Evolutionary conservation across 768 basidiomycete genomes (phyloP).

Genomic region (Termitomyces sp.): DNA sequence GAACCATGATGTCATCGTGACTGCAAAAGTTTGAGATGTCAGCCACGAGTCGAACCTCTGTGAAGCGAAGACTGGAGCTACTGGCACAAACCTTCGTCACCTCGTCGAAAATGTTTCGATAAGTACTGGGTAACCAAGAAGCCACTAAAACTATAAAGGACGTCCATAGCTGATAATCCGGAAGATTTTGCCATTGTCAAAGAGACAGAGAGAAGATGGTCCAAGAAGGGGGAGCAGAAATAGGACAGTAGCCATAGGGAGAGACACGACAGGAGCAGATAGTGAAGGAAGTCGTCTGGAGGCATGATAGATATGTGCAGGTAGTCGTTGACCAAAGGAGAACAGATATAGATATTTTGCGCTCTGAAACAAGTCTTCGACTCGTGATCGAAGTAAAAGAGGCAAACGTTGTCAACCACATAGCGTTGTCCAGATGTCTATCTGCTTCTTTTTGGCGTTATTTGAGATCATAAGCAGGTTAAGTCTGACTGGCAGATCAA

Average conservation of each 20-base stretch:
- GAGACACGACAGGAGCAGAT: neutral
- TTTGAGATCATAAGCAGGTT: too few species aligned
- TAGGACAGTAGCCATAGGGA: neutral
- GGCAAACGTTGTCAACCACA: neutral
- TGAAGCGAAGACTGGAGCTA: neutral
- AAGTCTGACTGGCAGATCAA: too few species aligned
- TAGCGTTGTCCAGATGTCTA: too few species aligned
- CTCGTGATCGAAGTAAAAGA: neutral
- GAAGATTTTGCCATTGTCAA: neutral
- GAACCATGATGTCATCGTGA: neutral
- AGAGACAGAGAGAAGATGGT: neutral
- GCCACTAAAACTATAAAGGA: neutral
- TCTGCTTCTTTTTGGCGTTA: too few species aligned
- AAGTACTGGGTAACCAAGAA: neutral
- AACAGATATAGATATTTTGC: neutral
- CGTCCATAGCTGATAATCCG: neutral
- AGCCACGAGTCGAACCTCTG: neutral
- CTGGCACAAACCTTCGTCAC: neutral
- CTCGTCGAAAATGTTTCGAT: neutral
- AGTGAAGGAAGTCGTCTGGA: neutral
- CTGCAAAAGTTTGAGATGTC: neutral
- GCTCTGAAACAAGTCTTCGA: neutral
- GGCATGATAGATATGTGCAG: neutral
- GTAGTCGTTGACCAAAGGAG: neutral
- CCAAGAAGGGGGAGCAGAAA: neutral